These are phyloP conservation scores for Chlorella ohadii DNA, from an alignment of 139 green algal species.

Conservation along the genomic window DNA sequence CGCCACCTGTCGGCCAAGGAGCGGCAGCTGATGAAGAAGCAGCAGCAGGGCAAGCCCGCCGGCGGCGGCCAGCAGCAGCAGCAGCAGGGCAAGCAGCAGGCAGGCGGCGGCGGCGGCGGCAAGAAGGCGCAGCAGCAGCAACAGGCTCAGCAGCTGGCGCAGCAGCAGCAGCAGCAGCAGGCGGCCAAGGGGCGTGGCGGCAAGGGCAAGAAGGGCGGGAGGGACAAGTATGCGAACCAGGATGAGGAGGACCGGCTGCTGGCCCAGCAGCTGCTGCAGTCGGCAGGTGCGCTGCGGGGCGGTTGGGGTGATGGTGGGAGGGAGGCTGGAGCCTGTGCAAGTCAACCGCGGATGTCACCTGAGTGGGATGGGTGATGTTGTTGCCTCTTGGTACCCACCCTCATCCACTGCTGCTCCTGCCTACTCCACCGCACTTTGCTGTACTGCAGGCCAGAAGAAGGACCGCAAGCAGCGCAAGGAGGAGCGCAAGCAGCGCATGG, in stretches of 20 bases:
- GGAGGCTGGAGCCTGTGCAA: not conserved
- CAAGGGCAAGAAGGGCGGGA: constrained; percentile 80
- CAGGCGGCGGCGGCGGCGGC: constrained; percentile 11
- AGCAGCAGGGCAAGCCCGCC: constrained; percentile 28
- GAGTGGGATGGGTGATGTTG: not conserved
- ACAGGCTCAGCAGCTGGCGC: constrained; percentile 28
- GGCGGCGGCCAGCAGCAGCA: constrained; percentile 1
- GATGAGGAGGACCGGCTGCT: constrained; percentile 93
- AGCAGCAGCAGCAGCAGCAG: constrained; percentile 25
- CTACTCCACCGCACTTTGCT: not conserved
- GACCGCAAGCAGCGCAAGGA: constrained; percentile 57
- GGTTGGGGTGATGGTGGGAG: not conserved
- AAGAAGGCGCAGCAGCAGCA: constrained; percentile 32
- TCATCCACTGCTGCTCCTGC: too few species aligned
- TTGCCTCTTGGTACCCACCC: too few species aligned
- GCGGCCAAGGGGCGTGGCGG: constrained; percentile 11
- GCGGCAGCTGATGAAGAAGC: constrained; percentile 66
- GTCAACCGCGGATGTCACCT: too few species aligned
- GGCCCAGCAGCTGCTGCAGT: constrained; percentile 68
- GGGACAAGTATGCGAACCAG: constrained; percentile 92
- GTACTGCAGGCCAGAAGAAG: constrained; percentile 70
- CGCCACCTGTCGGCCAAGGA: constrained; percentile 78
- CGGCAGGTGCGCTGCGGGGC: constrained; percentile 40
- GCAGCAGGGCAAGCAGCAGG: constrained; percentile 1
- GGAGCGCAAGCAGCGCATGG: constrained; percentile 72